These are phyloP conservation scores for Zymoseptoria passerinii DNA, from an alignment of 2,329 filamentous ascomycete genomes.

Conservation along the genomic window DNA sequence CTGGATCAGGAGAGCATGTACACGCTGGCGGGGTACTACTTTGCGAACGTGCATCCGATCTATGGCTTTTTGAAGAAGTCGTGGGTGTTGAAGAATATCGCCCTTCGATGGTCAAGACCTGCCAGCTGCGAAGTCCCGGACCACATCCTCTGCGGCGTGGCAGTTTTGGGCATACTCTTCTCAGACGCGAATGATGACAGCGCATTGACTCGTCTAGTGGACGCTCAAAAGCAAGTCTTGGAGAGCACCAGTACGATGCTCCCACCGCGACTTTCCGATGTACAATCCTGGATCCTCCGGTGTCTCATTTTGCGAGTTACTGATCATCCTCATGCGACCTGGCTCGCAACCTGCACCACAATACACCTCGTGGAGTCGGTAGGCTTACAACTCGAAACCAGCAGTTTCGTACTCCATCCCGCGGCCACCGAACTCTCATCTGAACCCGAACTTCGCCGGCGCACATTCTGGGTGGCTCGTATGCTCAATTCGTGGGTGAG, in stretches of 20 bases:
- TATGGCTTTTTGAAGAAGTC: conserved; percentile 44
- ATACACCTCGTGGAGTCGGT: conserved; percentile 53
- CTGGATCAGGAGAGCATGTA: conserved; percentile 43
- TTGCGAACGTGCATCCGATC: conserved; percentile 45
- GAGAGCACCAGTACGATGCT: conserved; percentile 32
- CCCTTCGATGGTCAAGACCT: conserved; percentile 18
- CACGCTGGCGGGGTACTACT: conserved; percentile 41
- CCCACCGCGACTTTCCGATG: conserved; percentile 34
- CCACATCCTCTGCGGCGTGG: conserved; percentile 46
- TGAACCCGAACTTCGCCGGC: conserved; percentile 21
- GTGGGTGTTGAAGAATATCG: conserved; percentile 20
- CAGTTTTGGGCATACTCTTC: conserved; percentile 47
- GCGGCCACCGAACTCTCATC: conserved; percentile 16
- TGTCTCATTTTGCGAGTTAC: conserved; percentile 47
- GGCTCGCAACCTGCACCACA: conserved; percentile 50
- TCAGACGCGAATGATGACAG: conserved; percentile 27
- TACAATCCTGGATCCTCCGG: conserved; percentile 47
- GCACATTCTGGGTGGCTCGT: conserved; percentile 43
- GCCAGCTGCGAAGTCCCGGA: conserved; percentile 20
- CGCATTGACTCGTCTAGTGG: conserved; percentile 20
- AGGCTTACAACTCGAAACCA: conserved; percentile 38
- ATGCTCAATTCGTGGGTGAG: conserved; percentile 54
- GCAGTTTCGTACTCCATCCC: conserved; percentile 22
- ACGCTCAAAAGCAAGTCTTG: conserved; percentile 38
- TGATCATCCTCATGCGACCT: conserved; percentile 45